These are phyloP conservation scores for Aspergillus avenaceus DNA, from an alignment of 495 filamentous ascomycete genomes.

Conservation along the genomic window DNA sequence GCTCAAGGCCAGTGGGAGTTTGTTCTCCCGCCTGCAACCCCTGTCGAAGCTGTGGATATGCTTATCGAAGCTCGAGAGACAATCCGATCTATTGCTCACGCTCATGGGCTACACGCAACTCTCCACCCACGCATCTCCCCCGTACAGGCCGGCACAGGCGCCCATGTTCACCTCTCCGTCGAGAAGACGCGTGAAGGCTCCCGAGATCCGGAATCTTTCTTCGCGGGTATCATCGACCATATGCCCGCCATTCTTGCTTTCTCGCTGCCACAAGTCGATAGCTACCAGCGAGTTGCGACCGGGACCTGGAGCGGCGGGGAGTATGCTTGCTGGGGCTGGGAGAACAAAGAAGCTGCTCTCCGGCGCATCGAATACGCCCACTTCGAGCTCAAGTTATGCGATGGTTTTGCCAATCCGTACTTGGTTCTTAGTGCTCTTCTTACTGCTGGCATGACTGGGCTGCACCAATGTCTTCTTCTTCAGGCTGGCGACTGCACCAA, in stretches of 20 bases:
- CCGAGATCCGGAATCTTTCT: slow-evolving; percentile 50
- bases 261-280: slow-evolving; percentile 52
- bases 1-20: slow-evolving; percentile 71
- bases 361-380: slow-evolving; percentile 57
- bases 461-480: slow-evolving; percentile 37
- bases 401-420: slow-evolving; percentile 73
- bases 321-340: slow-evolving; percentile 71
- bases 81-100: slow-evolving; percentile 52
- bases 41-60: slow-evolving; percentile 61
- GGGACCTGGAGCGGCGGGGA: slow-evolving; percentile 68
- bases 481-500: slow-evolving; percentile 44
- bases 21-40: slow-evolving; percentile 55
- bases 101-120: slow-evolving; percentile 51
- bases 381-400: slow-evolving; percentile 68
- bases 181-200: slow-evolving; percentile 18
- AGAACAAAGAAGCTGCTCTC: slow-evolving; percentile 69
- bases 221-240: slow-evolving; percentile 62
- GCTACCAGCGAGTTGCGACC: slow-evolving; percentile 61
- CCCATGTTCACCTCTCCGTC: slow-evolving; percentile 67
- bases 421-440: slow-evolving; percentile 60
- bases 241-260: slow-evolving; percentile 64
- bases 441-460: slow-evolving; percentile 52
- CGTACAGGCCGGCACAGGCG: slow-evolving; percentile 53
- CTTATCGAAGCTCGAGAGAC: slow-evolving; percentile 63
- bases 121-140: slow-evolving; percentile 62